Conservation (phyloP, 2,329 filamentous ascomycete species). For the Coniosporium tulheliwenetii region DNA sequence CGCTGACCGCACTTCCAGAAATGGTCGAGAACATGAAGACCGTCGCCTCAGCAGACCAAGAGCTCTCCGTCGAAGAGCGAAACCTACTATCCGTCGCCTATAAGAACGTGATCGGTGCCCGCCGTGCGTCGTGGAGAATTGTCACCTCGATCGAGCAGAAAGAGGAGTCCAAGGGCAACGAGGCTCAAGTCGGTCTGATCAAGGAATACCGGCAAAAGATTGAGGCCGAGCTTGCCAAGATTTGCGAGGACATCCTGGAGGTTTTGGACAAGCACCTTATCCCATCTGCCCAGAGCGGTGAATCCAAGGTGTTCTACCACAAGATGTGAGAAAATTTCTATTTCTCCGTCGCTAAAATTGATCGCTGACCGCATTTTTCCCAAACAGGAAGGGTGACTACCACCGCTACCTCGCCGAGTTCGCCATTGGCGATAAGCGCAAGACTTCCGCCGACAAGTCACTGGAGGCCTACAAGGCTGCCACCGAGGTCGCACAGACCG, state of each 20-base stretch:
- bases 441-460: constrained; percentile 83
- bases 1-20: constrained; percentile 40
- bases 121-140: constrained; percentile 96
- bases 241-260: constrained; percentile 94
- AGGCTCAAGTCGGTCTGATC: constrained; percentile 76
- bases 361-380: constrained; percentile 3
- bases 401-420: constrained; percentile 98
- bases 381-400: constrained; percentile 90
- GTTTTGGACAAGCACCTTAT: constrained; percentile 91
- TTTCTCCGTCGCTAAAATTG: neutral
- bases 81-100: constrained; percentile 96
- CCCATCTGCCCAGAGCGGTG: constrained; percentile 81
- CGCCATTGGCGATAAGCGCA: constrained; percentile 84
- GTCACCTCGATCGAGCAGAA: constrained; percentile 98
- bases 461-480: constrained; percentile 95
- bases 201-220: constrained; percentile 99
- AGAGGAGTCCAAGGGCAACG: constrained; percentile 98
- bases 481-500: constrained; percentile 78
- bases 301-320: constrained; percentile 99
- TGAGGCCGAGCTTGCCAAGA: constrained; percentile 88
- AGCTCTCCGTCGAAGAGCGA: constrained; percentile 72
- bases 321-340: constrained; percentile 58
- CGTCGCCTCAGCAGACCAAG: constrained; percentile 65
- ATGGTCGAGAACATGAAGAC: constrained; percentile 99
- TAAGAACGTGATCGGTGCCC: constrained; percentile 97